Evolutionary conservation across 768 basidiomycete species (phyloP).

Genomic region (Russula abietina): DNA sequence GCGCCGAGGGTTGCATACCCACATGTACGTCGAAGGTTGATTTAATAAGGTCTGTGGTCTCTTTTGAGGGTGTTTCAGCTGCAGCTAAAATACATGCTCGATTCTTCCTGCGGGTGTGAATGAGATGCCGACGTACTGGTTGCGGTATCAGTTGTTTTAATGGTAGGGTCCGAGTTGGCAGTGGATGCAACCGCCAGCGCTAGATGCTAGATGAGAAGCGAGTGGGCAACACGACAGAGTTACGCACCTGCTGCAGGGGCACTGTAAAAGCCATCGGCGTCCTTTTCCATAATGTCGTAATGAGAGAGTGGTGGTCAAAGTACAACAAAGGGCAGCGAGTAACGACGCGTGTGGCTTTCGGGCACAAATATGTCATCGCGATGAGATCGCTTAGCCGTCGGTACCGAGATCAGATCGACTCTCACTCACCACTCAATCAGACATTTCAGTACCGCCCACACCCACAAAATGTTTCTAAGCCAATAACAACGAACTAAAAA

Average conservation of each 20-base stretch:
- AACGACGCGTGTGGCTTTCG: too few relatives aligned
- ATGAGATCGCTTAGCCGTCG: too few relatives aligned
- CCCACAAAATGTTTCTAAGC: too few relatives aligned
- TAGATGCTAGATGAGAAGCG: neutral
- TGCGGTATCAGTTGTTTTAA: constrained; percentile 1
- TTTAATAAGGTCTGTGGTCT: constrained; percentile 57
- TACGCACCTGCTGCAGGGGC: constrained; percentile 42
- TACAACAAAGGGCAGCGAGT: neutral
- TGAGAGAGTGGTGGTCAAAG: neutral
- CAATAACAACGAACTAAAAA: too few relatives aligned
- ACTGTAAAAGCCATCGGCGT: constrained; percentile 75
- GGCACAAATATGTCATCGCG: too few relatives aligned
- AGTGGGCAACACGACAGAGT: neutral
- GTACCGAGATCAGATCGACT: too few relatives aligned
- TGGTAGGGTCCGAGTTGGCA: neutral
- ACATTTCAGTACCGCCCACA: too few relatives aligned
- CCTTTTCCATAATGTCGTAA: constrained; percentile 51
- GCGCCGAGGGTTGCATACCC: constrained; percentile 28
- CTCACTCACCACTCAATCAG: too few relatives aligned
- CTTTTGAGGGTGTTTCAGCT: neutral
- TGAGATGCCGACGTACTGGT: constrained; percentile 5
- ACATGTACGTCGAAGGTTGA: constrained; percentile 83
- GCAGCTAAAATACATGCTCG: neutral
- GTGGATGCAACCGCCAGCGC: neutral
- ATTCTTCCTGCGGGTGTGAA: neutral